Evolutionary conservation across 2,329 filamentous ascomycete genomes (phyloP).

Genomic region (Fulvia fulva): DNA sequence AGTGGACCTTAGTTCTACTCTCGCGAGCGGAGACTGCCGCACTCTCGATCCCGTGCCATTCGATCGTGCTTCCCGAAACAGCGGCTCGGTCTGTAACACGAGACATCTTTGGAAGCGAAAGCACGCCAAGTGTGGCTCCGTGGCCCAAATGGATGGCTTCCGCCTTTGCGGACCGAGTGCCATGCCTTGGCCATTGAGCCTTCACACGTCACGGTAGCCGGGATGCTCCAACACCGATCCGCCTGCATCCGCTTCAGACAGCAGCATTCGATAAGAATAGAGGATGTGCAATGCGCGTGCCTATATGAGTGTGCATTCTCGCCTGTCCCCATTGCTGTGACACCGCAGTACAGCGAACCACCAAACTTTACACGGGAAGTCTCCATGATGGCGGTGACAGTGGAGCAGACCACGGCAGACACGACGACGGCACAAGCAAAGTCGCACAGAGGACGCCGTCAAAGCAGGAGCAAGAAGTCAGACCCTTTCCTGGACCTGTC

Average conservation of each 20-base stretch:
- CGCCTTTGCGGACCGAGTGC: neutral
- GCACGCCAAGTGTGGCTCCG: neutral
- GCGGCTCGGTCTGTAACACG: neutral
- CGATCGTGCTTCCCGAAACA: neutral
- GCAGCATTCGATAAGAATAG: slow-evolving; percentile 6
- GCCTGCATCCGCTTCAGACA: neutral
- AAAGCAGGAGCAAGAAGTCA: slow-evolving; percentile 26
- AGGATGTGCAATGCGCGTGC: neutral
- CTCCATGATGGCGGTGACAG: slow-evolving; percentile 15
- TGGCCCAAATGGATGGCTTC: neutral
- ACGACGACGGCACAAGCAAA: slow-evolving; percentile 6
- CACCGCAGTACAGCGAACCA: slow-evolving; percentile 13
- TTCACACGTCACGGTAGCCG: neutral
- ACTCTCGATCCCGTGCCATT: neutral
- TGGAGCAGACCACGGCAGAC: slow-evolving; percentile 8
- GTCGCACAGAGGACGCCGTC: slow-evolving; percentile 12
- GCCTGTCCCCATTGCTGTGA: slow-evolving; percentile 9
- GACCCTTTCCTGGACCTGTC: slow-evolving; percentile 30
- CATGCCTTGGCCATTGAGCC: neutral
- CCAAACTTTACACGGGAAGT: neutral
- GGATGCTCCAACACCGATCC: neutral
- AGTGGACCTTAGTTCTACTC: neutral
- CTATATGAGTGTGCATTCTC: slow-evolving; percentile 1
- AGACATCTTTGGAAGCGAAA: neutral
- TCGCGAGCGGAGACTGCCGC: neutral